These are phyloP conservation scores for Rhipidocladum racemiflorum DNA, from an alignment of 176 grass and related monocot species.

Conservation along the genomic window DNA sequence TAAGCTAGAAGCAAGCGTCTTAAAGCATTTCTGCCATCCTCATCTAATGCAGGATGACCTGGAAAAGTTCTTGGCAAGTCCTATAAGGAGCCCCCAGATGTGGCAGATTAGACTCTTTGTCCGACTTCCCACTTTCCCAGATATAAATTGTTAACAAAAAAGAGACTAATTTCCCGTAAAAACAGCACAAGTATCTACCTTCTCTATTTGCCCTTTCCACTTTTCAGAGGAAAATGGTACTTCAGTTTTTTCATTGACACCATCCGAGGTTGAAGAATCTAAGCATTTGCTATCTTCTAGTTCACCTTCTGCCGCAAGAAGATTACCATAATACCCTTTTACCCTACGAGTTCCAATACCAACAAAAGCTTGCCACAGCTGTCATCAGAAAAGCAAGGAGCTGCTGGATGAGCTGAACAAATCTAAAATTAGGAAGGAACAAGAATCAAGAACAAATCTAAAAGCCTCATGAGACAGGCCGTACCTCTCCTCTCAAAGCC, in stretches of 20 bases:
- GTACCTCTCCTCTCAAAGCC: constrained; percentile 97
- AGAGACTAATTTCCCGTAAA: background rate
- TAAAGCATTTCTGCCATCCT: constrained; percentile 93
- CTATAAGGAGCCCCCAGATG: constrained; percentile 50
- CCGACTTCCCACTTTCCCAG: constrained; percentile 34
- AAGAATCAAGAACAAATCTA: constrained; percentile 3
- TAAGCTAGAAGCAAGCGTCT: constrained; percentile 93
- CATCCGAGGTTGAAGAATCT: constrained; percentile 46
- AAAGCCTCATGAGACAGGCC: background rate
- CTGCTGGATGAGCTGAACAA: constrained; percentile 24
- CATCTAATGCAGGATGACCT: constrained; percentile 92
- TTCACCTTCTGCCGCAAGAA: constrained; percentile 53
- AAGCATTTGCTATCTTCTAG: constrained; percentile 29
- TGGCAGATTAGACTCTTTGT: background rate
- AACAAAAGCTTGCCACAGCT: constrained; percentile 99
- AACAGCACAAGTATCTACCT: constrained; percentile 49
- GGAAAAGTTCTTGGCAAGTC: constrained; percentile 99
- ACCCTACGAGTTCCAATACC: constrained; percentile 75
- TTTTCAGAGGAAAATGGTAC: constrained; percentile 48
- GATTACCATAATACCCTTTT: constrained; percentile 75
- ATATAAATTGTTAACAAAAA: too few species aligned
- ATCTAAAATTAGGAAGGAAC: constrained; percentile 19
- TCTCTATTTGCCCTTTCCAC: constrained; percentile 97
- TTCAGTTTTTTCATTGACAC: constrained; percentile 31
- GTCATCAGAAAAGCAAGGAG: constrained; percentile 38